Conservation (phyloP, 1,139 yeast species). For the Blastobotrys arbuscula region DNA sequence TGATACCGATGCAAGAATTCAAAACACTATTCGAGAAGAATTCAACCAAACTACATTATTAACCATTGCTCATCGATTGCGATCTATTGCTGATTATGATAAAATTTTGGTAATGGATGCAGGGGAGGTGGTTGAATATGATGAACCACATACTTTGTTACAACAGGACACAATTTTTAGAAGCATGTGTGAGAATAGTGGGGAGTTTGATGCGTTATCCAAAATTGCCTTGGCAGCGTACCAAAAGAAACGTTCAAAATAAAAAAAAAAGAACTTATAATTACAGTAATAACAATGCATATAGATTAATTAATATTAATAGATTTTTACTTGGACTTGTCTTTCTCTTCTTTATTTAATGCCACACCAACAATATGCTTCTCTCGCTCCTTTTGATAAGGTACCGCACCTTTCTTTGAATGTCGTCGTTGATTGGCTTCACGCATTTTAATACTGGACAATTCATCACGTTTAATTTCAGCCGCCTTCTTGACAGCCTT, state of each 20-base stretch:
- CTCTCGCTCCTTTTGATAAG: conserved; percentile 57
- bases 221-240: conserved; percentile 59
- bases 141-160: conserved; percentile 69
- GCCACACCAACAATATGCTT: conserved; percentile 84
- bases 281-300: too few relatives aligned
- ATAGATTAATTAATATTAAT: neutral
- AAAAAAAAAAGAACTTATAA: neutral
- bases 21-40: conserved; percentile 83
- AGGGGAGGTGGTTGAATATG: conserved; percentile 87
- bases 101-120: conserved; percentile 92
- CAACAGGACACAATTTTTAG: conserved; percentile 61
- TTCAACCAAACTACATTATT: conserved; percentile 76
- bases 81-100: conserved; percentile 91
- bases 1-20: conserved; percentile 85
- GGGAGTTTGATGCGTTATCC: conserved; percentile 74
- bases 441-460: conserved; percentile 66
- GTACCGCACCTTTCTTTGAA: conserved; percentile 62
- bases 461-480: conserved; percentile 74
- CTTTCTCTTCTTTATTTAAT: conserved; percentile 29
- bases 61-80: conserved; percentile 92
- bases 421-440: conserved; percentile 79
- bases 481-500: conserved; percentile 78
- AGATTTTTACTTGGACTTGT: neutral
- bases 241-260: neutral
- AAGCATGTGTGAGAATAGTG: conserved; percentile 88